Evolutionary conservation across 345 rosid genomes (phyloP), one percentile per base, ranked within the genome.

Genomic region (Cardiospermum halicacabum): DNA sequence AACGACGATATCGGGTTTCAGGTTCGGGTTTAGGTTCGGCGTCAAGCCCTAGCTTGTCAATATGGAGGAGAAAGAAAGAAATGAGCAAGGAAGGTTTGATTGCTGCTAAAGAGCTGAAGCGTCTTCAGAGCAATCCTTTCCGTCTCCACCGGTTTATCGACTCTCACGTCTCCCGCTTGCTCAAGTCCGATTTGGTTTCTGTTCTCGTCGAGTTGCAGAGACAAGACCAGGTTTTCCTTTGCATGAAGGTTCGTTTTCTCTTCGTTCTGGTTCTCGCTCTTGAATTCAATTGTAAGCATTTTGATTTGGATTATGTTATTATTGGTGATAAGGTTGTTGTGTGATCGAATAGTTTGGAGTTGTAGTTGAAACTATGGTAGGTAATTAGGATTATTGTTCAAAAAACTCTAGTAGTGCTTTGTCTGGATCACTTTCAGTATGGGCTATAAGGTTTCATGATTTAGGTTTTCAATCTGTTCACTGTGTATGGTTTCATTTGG

Each of bases 31-130:
- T 78, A 0, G 76, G 81, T 64, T 64, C 79, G 36, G 78, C 91
- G 22, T 88, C 92, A 3, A 84, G 88, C 37, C 99, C 96, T 9
- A 89, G 95, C 81, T 77, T 94, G 78, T 94, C 96, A n/a, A 87
- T 94, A 83, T 94, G 97, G 97, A 82, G 97, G 78, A 72, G 90
- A 74, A 89, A 87, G 87, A 89, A 91, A 58, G 97, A 89, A 73
- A 82, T 91, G 71, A 85, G 91, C 56, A 91, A 94, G 77, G 96
- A 94, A 60, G 96, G 96, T 3, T 70, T 94, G 60, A 75, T 90
- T 45, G 84, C 75, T 3, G 95, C 97, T 32, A 89, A 91, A 64
- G 97, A 87, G 65, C 87, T 94, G 68, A 91, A 87, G 68, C 85
- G 95, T 7, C 80, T 89, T 11, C 97, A 80, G 18, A 62, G 82